These are phyloP conservation scores for Syzygium malaccense DNA, from an alignment of 441 rosid genomes.

Conservation along the genomic window DNA sequence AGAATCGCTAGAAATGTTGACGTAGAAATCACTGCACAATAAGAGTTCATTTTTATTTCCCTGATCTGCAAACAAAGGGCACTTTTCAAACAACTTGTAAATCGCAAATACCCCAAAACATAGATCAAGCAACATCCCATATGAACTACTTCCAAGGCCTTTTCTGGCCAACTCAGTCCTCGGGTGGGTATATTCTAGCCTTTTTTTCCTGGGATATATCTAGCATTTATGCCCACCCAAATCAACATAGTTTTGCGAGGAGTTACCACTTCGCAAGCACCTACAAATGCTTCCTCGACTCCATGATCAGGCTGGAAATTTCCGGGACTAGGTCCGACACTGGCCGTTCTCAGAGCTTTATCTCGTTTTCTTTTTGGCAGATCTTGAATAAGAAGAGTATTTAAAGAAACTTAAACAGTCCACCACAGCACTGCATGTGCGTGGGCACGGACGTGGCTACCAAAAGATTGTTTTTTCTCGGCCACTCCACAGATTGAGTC, in stretches of 20 bases:
- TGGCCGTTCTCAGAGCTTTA: background rate
- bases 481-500: slow-evolving; percentile 35
- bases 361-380: background rate
- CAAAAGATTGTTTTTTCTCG: slow-evolving; percentile 20
- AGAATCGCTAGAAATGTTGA: background rate
- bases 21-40: background rate
- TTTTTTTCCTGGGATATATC: background rate
- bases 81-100: background rate
- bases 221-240: background rate
- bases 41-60: background rate
- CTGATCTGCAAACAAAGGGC: background rate
- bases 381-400: background rate
- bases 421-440: slow-evolving; percentile 27
- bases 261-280: background rate
- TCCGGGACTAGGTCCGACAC: background rate
- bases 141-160: background rate
- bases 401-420: slow-evolving; percentile 8
- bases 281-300: background rate
- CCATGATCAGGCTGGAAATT: background rate
- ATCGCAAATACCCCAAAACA: background rate
- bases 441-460: slow-evolving; percentile 25
- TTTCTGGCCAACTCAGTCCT: background rate
- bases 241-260: background rate
- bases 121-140: background rate
- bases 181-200: background rate